Evolutionary conservation across 2,329 filamentous ascomycete genomes (phyloP).

Genomic region (Pseudogymnoascus sp.): DNA sequence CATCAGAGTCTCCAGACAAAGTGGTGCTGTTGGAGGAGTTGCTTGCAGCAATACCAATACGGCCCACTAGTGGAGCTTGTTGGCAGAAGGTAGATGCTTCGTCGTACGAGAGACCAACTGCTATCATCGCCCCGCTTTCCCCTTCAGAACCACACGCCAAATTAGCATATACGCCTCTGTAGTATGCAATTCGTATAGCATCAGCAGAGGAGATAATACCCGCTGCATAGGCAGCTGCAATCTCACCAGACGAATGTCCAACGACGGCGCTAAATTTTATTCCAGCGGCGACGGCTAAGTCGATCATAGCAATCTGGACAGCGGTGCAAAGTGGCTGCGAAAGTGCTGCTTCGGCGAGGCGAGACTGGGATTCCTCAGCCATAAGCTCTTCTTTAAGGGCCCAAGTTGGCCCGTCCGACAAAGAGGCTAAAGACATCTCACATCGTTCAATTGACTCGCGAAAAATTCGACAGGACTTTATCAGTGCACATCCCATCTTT

Average conservation of each 20-base stretch:
- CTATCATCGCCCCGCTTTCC: constrained; percentile 44
- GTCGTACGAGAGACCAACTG: constrained; percentile 33
- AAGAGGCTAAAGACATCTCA: too few relatives aligned
- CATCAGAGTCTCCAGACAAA: constrained; percentile 18
- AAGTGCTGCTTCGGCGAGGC: constrained; percentile 36
- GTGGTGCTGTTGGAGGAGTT: constrained; percentile 25
- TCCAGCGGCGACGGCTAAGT: constrained; percentile 37
- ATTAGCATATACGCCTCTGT: constrained; percentile 18
- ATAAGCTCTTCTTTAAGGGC: not conserved
- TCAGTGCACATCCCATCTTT: constrained; percentile 18
- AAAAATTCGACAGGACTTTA: constrained; percentile 8
- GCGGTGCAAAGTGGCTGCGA: constrained; percentile 39
- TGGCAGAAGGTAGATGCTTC: constrained; percentile 15
- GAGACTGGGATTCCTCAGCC: constrained; percentile 25
- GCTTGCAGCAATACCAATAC: constrained; percentile 28
- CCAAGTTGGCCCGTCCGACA: not conserved
- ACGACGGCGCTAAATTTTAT: constrained; percentile 26
- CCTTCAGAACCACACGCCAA: constrained; percentile 24
- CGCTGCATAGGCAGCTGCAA: constrained; percentile 39
- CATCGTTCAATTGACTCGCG: not conserved
- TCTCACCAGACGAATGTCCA: constrained; percentile 43
- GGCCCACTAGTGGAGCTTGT: not conserved
- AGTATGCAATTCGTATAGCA: constrained; percentile 39
- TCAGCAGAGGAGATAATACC: constrained; percentile 28
- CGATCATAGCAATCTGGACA: constrained; percentile 39